Evolutionary conservation across 129 eudicot species (phyloP), one percentile per base, ranked within the genome.

Genomic region (Calendula officinalis): DNA sequence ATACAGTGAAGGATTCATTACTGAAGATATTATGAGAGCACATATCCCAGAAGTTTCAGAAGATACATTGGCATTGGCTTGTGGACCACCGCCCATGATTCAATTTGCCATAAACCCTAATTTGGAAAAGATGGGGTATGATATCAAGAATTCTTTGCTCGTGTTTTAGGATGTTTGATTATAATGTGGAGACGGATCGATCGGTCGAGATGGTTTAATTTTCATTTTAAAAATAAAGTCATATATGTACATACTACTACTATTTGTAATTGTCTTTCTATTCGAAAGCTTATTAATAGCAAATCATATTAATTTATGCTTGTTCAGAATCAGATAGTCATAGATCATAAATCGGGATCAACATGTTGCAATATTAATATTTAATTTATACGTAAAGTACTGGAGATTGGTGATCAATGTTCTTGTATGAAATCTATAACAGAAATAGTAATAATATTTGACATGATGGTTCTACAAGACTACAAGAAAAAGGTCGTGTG

Each of bases 11-110:
- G 99, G 99, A 17, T 75, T 63, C 27, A 64, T 92, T 4, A 81
- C 79, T 0, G 96, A 92, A 67, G 64, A 52, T 15, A 62, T 88
- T 1, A 56, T 92, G 62, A 81, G 87, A 50, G 89, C 76, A 54
- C 95, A 92, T 55, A 53, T 92, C 38, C 99, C 99, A 7, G 80
- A 62, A 8, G 75, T 70, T 8, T 52, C 89, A 12, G 80, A 68
- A 1, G 74, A 70, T 41, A 68, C 84, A 7, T 53, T 92, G 83
- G 96, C 95, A 0, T 70, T 92, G 73, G 95, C 87, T 9, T 92
- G 99, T 62, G 99, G 99, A 27, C 96, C 99, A 38, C 99, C 95
- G 27, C 87, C 89, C 14, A 92, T 92, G 99, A 74, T 92, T 74
- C 91, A 88, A 59, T 92, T 83, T 44, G 96, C 98, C 0, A 82